A percentile compares a stretch with the other conserved stretches of the same genome.
These are phyloP conservation scores for Kluyveromyces siamensis DNA, from an alignment of 805 yeast genomes.

Conservation along the genomic window DNA sequence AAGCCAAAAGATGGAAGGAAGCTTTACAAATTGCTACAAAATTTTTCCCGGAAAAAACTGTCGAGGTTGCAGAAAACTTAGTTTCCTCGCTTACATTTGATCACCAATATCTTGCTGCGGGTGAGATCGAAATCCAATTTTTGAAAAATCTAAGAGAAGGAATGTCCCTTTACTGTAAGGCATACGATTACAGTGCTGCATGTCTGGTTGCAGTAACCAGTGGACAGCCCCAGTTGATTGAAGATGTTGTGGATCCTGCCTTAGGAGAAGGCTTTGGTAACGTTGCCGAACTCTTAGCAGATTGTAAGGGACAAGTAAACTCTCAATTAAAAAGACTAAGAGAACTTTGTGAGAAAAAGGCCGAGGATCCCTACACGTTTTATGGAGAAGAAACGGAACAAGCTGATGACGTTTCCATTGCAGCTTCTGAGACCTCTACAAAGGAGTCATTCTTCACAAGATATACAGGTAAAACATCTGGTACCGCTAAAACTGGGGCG, in stretches of 20 bases:
- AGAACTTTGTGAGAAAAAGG: conserved; percentile 76
- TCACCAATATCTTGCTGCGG: conserved; percentile 73
- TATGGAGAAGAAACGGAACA: conserved; percentile 68
- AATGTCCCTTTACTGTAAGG: conserved; percentile 60
- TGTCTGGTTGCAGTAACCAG: conserved; percentile 50
- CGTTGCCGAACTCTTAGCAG: conserved; percentile 85
- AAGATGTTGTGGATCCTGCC: conserved; percentile 57
- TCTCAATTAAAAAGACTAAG: conserved; percentile 80
- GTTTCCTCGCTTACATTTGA: conserved; percentile 53
- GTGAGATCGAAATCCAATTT: conserved; percentile 58
- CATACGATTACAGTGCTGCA: conserved; percentile 68
- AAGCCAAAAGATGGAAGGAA: conserved; percentile 76
- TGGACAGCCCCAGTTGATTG: conserved; percentile 37
- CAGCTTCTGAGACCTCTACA: conserved; percentile 89
- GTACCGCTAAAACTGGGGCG: conserved; percentile 95
- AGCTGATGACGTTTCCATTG: conserved; percentile 90
- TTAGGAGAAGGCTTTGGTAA: conserved; percentile 82
- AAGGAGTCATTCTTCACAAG: conserved; percentile 90
- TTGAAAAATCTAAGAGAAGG: conserved; percentile 55
- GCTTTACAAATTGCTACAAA: conserved; percentile 55
- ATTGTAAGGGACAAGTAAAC: conserved; percentile 74
- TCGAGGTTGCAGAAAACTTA: conserved; percentile 48
- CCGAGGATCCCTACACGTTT: conserved; percentile 76
- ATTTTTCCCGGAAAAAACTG: conserved; percentile 32
- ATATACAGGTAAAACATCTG: conserved; percentile 92